These are phyloP conservation scores for Auricularia cornea DNA, from an alignment of 768 basidiomycete genomes.

Conservation along the genomic window DNA sequence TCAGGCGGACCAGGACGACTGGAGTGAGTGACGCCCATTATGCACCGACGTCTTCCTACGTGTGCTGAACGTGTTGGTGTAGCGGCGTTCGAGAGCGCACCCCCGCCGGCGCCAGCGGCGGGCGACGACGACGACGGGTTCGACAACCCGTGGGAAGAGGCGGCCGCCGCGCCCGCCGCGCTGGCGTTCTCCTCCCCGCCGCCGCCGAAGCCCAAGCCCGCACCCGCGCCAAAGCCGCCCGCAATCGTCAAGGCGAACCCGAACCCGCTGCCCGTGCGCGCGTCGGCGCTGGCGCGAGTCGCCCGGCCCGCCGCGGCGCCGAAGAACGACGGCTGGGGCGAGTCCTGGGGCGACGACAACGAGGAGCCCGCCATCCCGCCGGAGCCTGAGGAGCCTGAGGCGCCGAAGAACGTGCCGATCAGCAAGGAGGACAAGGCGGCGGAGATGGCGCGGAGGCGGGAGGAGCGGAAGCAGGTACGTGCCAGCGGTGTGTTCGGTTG, in stretches of 20 bases:
- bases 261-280: not conserved
- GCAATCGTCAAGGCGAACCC: not conserved
- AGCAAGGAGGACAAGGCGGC: slow-evolving; percentile 88
- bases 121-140: slow-evolving; percentile 3
- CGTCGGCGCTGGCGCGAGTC: not conserved
- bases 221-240: not conserved
- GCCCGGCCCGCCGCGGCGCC: slow-evolving; percentile 4
- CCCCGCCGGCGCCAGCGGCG: not conserved
- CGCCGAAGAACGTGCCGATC: slow-evolving; percentile 26
- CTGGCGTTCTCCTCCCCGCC: not conserved
- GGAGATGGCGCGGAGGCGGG: slow-evolving; percentile 87
- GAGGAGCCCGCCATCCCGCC: not conserved
- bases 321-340: slow-evolving; percentile 1
- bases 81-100: slow-evolving; percentile 69
- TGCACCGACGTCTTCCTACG: not conserved
- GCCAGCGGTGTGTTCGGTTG: not conserved
- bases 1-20: slow-evolving; percentile 87
- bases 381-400: not conserved
- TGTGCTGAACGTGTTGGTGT: not conserved
- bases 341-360: not conserved
- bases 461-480: slow-evolving; percentile 81
- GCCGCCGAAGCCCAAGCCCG: not conserved
- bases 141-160: not conserved
- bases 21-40: slow-evolving; percentile 54
- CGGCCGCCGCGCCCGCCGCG: not conserved